These are phyloP conservation scores for Asterochloris erici DNA, from an alignment of 139 green algal genomes.

Conservation along the genomic window DNA sequence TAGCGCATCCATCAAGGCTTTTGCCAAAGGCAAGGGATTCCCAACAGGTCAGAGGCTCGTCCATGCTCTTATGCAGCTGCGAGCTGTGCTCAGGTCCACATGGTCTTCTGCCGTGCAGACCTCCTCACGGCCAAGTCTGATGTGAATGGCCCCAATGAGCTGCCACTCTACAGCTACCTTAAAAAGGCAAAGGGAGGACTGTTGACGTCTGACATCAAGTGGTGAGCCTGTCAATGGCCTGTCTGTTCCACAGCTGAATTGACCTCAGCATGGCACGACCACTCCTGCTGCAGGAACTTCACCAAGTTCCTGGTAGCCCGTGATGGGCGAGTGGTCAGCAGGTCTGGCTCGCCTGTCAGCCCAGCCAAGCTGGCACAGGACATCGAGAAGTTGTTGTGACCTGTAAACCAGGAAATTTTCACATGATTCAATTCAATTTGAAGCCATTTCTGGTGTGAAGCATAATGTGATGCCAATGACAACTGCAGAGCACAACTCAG, in stretches of 20 bases:
- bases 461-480: neutral
- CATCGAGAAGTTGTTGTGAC: neutral
- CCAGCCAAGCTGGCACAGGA: neutral
- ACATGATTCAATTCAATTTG: neutral
- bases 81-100: no score
- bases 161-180: slow-evolving; percentile 49
- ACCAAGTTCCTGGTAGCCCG: slow-evolving; percentile 49
- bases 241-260: neutral
- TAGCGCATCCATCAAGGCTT: slow-evolving; percentile 67
- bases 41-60: no score
- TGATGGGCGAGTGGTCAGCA: slow-evolving; percentile 3
- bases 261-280: neutral
- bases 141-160: slow-evolving; percentile 50
- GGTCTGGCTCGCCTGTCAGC: neutral
- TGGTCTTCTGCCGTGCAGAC: slow-evolving; percentile 6
- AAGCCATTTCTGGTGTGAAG: neutral
- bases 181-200: slow-evolving; percentile 62
- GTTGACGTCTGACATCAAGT: slow-evolving; percentile 53
- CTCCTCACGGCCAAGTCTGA: slow-evolving; percentile 71
- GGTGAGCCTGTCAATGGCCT: slow-evolving; percentile 16
- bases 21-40: slow-evolving; percentile 51
- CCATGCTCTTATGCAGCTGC: no score
- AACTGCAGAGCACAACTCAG: neutral
- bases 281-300: slow-evolving; percentile 51
- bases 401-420: neutral